These are phyloP conservation scores for Agrocybe chaxingu DNA, from an alignment of 768 basidiomycete genomes.

Conservation along the genomic window DNA sequence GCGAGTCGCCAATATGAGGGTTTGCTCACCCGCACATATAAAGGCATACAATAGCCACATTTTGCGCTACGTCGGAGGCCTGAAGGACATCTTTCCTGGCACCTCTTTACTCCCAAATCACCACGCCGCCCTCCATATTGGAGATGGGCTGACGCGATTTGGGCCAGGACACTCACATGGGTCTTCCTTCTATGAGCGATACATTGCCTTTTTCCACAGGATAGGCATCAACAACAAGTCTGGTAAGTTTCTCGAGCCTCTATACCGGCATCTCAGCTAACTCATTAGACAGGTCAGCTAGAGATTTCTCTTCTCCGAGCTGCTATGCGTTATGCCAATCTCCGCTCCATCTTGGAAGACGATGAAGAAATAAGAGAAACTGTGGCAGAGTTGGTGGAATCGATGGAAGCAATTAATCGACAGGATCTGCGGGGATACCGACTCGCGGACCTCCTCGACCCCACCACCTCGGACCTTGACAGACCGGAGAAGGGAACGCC, in stretches of 20 bases:
- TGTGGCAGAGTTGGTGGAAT: conserved; percentile 6
- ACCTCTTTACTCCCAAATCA: too few species aligned
- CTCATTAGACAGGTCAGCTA: conserved; percentile 11
- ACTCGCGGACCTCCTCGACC: conserved; percentile 5
- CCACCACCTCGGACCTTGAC: neutral
- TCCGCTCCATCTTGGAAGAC: conserved; percentile 10
- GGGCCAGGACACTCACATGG: too few species aligned
- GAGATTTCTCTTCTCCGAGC: conserved; percentile 14
- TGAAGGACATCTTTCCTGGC: too few species aligned
- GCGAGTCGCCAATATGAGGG: too few species aligned
- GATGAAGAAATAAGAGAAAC: neutral
- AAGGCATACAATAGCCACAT: too few species aligned
- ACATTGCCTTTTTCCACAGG: conserved; percentile 21
- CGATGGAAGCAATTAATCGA: conserved; percentile 6
- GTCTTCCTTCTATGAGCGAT: conserved; percentile 29
- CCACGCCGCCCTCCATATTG: too few species aligned
- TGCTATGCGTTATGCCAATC: conserved; percentile 8
- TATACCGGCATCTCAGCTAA: too few species aligned
- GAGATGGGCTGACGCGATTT: too few species aligned
- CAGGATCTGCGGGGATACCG: conserved; percentile 14
- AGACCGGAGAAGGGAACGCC: neutral
- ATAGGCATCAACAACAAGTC: conserved; percentile 20
- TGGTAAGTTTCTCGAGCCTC: too few species aligned
- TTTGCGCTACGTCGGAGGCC: too few species aligned
- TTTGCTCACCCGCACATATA: too few species aligned